phyloP scores from a whole-genome alignment of 257 asterid genomes.

The Penstemon barbatus region DNA sequence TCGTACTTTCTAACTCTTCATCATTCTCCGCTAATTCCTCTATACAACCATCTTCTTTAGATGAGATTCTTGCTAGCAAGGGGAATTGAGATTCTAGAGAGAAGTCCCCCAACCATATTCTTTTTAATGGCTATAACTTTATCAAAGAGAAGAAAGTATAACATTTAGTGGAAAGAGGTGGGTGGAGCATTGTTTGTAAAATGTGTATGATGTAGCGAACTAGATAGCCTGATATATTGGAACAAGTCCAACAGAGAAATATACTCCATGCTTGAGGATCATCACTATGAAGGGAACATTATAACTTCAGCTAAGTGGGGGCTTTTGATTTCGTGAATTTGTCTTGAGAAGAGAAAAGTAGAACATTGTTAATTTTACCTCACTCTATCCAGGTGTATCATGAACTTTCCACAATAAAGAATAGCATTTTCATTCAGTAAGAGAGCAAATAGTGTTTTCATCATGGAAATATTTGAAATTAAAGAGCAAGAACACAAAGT shows the following conservation, averaged over 20 bases:
- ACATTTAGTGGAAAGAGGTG: not conserved
- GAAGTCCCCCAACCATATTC: not conserved
- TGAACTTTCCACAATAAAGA: constrained; percentile 7
- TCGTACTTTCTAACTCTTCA: too few relatives aligned
- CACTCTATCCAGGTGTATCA: constrained; percentile 13
- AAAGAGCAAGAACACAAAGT: constrained; percentile 7
- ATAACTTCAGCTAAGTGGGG: constrained; percentile 6
- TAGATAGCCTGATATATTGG: constrained; percentile 5
- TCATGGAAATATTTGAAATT: constrained; percentile 13
- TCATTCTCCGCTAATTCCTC: too few relatives aligned
- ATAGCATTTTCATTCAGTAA: constrained; percentile 10
- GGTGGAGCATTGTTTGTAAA: constrained; percentile 2
- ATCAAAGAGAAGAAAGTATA: constrained; percentile 19
- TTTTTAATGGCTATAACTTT: not conserved
- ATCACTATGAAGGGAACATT: not conserved
- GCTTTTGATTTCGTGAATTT: constrained; percentile 20
- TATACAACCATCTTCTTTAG: too few relatives aligned
- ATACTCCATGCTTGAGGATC: constrained; percentile 1
- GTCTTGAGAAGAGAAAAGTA: not conserved
- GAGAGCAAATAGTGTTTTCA: constrained; percentile 12
- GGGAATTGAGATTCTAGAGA: too few relatives aligned
- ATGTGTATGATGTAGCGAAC: constrained; percentile 8
- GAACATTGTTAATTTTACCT: not conserved
- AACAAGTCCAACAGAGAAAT: constrained; percentile 8
- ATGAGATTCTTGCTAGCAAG: too few relatives aligned